Conservation (phyloP, 805 yeast species). For the Teunomyces kruisii region DNA sequence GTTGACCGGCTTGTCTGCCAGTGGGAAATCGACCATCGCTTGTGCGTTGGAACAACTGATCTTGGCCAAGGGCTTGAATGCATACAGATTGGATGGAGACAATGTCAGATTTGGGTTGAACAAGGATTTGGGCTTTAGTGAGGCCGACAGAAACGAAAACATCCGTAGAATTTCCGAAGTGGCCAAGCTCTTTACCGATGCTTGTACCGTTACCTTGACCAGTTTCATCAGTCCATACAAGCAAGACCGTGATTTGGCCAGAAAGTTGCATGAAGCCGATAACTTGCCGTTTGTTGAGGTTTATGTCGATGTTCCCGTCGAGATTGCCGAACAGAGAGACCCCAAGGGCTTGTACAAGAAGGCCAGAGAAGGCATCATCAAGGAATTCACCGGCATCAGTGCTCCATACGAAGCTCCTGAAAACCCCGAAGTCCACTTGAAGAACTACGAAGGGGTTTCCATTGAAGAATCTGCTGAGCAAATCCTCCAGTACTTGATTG, state of each 20-base stretch:
- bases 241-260: slow-evolving; percentile 79
- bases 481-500: slow-evolving; percentile 65
- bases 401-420: slow-evolving; percentile 96
- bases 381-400: slow-evolving; percentile 92
- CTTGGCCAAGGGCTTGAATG: slow-evolving; percentile 63
- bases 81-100: slow-evolving; percentile 93
- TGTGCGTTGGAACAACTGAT: slow-evolving; percentile 87
- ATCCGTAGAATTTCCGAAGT: slow-evolving; percentile 95
- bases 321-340: slow-evolving; percentile 94
- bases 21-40: slow-evolving; percentile 93
- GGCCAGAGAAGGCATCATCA: slow-evolving; percentile 92
- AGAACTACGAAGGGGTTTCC: slow-evolving; percentile 60
- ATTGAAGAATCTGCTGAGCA: slow-evolving; percentile 80
- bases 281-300: slow-evolving; percentile 86
- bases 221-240: slow-evolving; percentile 92
- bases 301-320: slow-evolving; percentile 88
- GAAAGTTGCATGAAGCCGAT: slow-evolving; percentile 76
- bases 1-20: slow-evolving; percentile 94
- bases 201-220: slow-evolving; percentile 84
- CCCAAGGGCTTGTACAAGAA: slow-evolving; percentile 96
- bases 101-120: slow-evolving; percentile 92
- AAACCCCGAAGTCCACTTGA: slow-evolving; percentile 76
- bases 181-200: slow-evolving; percentile 88
- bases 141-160: slow-evolving; percentile 89
- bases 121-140: slow-evolving; percentile 92